phyloP scores from a whole-genome alignment of 176 grass and related monocot species.

The Ampelocalamus luodianensis region DNA sequence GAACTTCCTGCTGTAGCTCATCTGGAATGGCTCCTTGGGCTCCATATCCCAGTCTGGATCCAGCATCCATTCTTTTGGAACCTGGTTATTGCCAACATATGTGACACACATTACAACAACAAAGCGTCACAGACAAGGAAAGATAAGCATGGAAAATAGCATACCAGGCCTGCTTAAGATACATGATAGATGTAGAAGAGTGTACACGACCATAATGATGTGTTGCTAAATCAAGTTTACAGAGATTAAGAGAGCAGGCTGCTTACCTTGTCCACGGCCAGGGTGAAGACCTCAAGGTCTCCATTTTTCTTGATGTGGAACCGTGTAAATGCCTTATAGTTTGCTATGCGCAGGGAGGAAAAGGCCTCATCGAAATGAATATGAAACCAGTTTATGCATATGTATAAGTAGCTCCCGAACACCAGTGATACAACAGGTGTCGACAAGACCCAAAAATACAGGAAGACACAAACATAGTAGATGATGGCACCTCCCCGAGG shows the following conservation, averaged over 20 bases:
- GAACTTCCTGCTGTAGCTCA: constrained; percentile 73
- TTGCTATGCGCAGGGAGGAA: constrained; percentile 92
- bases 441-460: constrained; percentile 96
- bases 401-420: constrained; percentile 93
- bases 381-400: constrained; percentile 97
- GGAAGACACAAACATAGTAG: constrained; percentile 86
- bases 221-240: neutral
- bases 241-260: neutral
- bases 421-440: constrained; percentile 93
- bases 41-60: constrained; percentile 94
- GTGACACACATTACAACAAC: neutral
- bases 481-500: constrained; percentile 86
- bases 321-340: constrained; percentile 87
- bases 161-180: neutral
- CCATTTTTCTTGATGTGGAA: constrained; percentile 87
- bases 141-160: neutral
- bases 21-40: constrained; percentile 70
- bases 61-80: constrained; percentile 94
- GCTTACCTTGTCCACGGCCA: constrained; percentile 88
- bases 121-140: neutral
- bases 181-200: neutral
- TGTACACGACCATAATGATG: neutral
- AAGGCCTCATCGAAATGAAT: constrained; percentile 99
- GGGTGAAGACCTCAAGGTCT: constrained; percentile 85
- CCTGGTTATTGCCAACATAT: constrained; percentile 51